These are phyloP conservation scores for Fusarium mangiferae DNA, from an alignment of 2,329 filamentous ascomycete genomes.

Conservation along the genomic window DNA sequence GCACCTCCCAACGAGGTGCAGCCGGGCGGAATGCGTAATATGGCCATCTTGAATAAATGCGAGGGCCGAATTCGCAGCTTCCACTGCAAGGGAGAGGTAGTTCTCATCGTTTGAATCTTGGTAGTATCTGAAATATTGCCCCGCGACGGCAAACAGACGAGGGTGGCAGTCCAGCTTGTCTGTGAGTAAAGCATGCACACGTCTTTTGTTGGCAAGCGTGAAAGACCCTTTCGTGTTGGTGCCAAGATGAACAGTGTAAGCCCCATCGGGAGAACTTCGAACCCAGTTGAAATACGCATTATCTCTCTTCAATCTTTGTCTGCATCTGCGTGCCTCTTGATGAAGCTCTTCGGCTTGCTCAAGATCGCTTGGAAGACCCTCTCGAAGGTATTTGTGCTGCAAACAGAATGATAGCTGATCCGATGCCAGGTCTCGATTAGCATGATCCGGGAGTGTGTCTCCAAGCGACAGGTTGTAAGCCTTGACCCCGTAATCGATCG, in stretches of 20 bases:
- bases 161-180: not conserved
- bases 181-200: fast-evolving
- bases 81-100: not conserved
- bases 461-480: not conserved
- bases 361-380: fast-evolving
- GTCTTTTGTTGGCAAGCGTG: fast-evolving
- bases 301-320: fast-evolving
- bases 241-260: not conserved
- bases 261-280: fast-evolving
- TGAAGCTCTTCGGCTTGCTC: not conserved
- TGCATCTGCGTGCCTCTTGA: not conserved
- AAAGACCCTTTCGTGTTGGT: not conserved
- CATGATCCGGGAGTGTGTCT: fast-evolving
- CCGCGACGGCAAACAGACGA: not conserved
- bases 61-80: not conserved
- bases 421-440: not conserved
- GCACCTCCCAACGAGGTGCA: not conserved
- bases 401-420: not conserved
- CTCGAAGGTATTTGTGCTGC: not conserved
- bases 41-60: not conserved
- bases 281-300: fast-evolving
- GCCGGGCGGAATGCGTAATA: fast-evolving
- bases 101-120: fast-evolving
- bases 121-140: not conserved
- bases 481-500: not conserved